These are phyloP conservation scores for Orbilia oligospora DNA, from an alignment of 2,329 filamentous ascomycete species.

Conservation along the genomic window DNA sequence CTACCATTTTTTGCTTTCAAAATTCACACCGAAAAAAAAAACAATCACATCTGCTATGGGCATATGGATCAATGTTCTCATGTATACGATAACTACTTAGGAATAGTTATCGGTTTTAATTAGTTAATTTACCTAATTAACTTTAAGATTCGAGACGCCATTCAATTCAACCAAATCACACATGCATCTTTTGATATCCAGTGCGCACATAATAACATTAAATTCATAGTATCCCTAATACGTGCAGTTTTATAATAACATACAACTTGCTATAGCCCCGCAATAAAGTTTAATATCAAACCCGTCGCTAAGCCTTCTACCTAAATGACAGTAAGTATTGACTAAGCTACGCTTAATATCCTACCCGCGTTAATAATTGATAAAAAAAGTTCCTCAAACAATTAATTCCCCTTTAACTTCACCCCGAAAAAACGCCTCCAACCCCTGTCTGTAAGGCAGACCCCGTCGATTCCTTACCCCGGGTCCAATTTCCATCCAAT, in stretches of 20 bases:
- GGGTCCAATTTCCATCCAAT: constrained; percentile 11
- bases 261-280: no score
- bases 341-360: no score
- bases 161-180: constrained; percentile 44
- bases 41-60: constrained; percentile 12
- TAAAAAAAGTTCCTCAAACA: not conserved
- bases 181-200: not conserved
- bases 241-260: not conserved
- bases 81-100: constrained; percentile 30
- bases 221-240: not conserved
- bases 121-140: constrained; percentile 32
- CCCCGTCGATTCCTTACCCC: not conserved
- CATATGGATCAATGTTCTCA: constrained; percentile 35
- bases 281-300: not conserved
- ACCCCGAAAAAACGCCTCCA: constrained; percentile 3
- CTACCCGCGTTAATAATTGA: no score
- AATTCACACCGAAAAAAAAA: not conserved
- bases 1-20: constrained; percentile 42
- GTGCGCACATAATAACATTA: no score
- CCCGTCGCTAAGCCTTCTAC: not conserved
- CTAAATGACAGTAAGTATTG: not conserved
- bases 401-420: not conserved
- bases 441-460: not conserved
- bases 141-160: constrained; percentile 22
- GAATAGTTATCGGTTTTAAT: constrained; percentile 41